Base-by-base conservation (phyloP, 495 filamentous ascomycete genomes). In the Amphirosellinia nigrospora region DNA sequence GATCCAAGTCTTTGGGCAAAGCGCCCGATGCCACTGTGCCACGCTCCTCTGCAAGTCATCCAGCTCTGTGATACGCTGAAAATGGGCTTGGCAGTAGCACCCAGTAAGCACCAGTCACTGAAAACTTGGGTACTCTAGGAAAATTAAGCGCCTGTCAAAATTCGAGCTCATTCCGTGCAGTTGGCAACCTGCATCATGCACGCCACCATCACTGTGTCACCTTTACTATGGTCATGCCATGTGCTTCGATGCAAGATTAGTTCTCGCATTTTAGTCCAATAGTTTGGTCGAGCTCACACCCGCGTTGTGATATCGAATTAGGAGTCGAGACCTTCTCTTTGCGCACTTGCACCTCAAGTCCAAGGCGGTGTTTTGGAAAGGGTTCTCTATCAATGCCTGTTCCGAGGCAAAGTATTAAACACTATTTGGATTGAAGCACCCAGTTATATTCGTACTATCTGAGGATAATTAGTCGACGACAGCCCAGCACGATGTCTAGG, bases 61-160 rank as follows among this genome's bases (percentile, higher is more conserved):
- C 4, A 32, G 59, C 39, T 15, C 39, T 46, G 38, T 46, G 39
- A 62, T 62, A 62, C 39, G 59, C 59, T 32, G n/a, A 26, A 32
- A 62, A 30, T 43, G 19, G n/a, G 21, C 36, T 60, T 60, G 58
- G 58, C 58, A 41, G 58, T 36, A 41, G 58, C 30, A 59, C 56
- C 16, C 56, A 36, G 53, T n/a, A n/a, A n/a, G 53, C 28, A 34
- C 28, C 7, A 30, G 13, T 2, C 55, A 38, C 30, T 36, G 32
- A 58, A 7, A 2, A 21, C 55, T 26, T 32, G 50, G 50, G 9
- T 9, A 26, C 26, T 13, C 26, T 16, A 34, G 7, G 53, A 9
- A 48, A 53, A 55, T 45, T 66, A 68, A 68, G 65, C 65, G 65
- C 65, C 65, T 41, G 64, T 53, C 34, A 38, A 2, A 50, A 23